phyloP scores from a whole-genome alignment of 129 eudicot species.

The Calendula officinalis region DNA sequence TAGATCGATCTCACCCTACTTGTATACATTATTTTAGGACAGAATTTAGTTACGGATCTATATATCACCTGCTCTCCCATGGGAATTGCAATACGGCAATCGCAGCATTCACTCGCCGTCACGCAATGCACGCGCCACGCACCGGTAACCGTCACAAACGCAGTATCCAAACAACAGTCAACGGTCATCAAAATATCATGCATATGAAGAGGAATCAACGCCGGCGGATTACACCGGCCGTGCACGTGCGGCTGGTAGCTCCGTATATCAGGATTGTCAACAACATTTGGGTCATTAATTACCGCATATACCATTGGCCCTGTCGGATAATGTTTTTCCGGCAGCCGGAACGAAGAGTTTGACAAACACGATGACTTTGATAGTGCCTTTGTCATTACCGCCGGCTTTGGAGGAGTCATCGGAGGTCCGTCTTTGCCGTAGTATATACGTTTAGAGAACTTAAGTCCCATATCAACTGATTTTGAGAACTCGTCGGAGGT shows the following conservation, averaged over 20 bases:
- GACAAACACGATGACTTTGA: slow-evolving; percentile 13
- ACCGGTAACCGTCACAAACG: slow-evolving; percentile 60
- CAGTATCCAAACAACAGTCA: slow-evolving; percentile 74
- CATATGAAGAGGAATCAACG: slow-evolving; percentile 82
- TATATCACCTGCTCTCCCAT: slow-evolving; percentile 73
- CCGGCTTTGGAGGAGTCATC: slow-evolving; percentile 25
- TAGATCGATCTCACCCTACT: no score
- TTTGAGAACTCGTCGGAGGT: slow-evolving; percentile 58
- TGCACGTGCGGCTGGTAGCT: slow-evolving; percentile 96
- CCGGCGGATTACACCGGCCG: slow-evolving; percentile 80
- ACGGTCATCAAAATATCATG: slow-evolving; percentile 55
- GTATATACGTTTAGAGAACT: slow-evolving; percentile 63
- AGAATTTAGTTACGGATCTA: no score
- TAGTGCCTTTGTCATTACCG: slow-evolving; percentile 16
- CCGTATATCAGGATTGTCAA: slow-evolving; percentile 83
- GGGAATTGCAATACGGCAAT: slow-evolving; percentile 76
- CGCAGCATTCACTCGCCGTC: slow-evolving; percentile 46
- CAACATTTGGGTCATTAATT: slow-evolving; percentile 56
- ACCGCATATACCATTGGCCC: slow-evolving; percentile 81
- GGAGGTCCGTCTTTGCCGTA: slow-evolving; percentile 50
- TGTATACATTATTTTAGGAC: no score
- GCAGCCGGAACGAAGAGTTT: slow-evolving; percentile 25
- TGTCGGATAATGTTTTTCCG: slow-evolving; percentile 43
- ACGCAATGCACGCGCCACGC: slow-evolving; percentile 83
- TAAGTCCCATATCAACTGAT: slow-evolving; percentile 61